Evolutionary conservation across 202 grass and related monocot genomes (phyloP), one percentile per base, ranked within the genome.

Genomic region (Brachypodium distachyon): DNA sequence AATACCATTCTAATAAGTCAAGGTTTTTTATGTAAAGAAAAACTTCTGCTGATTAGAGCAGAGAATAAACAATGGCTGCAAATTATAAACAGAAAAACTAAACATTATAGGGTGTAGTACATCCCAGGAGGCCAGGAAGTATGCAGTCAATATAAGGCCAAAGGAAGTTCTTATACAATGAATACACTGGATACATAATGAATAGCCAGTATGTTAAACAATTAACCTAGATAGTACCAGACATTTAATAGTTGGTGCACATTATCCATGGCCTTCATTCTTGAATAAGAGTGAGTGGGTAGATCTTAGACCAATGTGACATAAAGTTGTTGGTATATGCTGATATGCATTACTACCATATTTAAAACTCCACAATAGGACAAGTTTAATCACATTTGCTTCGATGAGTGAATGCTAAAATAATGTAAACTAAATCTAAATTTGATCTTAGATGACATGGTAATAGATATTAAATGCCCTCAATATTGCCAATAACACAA

Each of bases 371-470:
- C 12, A 22, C 7, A 52, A 23, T 3, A 58, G 6, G 12, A 58
- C 11, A 67, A 52, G 48, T 67, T 38, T 78, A 42, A 51, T 33
- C 51, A 21, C 11, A 61, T 42, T 21, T 5, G 12, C 66, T 78
- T 26, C 0, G 10, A 78, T 62, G 39, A 22, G 32, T 19, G 31
- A 12, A 70, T 61, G 62, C 21, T 41, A 58, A 77, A 60, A 23
- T 77, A 77, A 70, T 83, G 17, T 12, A 39, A 72, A 83, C 9
- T 67, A 37, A 0, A 67, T 47, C 50, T 34, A 60, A 57, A 6
- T 78, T 73, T 48, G 36, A 67, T 43, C 7, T 61, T 61, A 47
- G 23, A 60, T 81, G 34, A 72, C 41, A 90, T 41, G 83, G 72
- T 7, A 47, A 39, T 63, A 76, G 23, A 67, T 68, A 68, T n/a